These are phyloP conservation scores for Emiliania huxleyi DNA, from an alignment of 78 protist species.

Conservation along the genomic window DNA sequence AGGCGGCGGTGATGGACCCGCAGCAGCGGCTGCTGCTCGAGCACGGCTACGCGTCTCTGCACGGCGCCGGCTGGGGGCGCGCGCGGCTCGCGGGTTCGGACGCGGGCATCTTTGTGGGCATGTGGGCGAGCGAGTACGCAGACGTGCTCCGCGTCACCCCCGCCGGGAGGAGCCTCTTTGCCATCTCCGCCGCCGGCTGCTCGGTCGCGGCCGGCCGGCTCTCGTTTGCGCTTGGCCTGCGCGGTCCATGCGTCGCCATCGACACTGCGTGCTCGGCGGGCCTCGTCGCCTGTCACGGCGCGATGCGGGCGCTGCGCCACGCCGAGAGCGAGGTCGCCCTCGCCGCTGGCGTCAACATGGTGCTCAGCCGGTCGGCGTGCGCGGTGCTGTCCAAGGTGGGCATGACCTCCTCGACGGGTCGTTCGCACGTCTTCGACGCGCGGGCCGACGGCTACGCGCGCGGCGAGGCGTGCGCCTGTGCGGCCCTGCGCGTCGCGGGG, in stretches of 20 bases:
- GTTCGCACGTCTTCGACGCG: conserved; percentile 67
- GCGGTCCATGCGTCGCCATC: not conserved
- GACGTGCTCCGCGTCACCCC: not conserved
- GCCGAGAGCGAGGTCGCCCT: not conserved
- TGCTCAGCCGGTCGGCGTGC: not conserved
- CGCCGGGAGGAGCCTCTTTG: not conserved
- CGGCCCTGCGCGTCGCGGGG: conserved; percentile 59
- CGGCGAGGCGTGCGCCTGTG: conserved; percentile 74
- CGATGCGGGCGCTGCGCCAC: not conserved
- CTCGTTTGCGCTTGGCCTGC: not conserved
- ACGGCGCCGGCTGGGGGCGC: not conserved
- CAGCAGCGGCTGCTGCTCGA: conserved; percentile 29
- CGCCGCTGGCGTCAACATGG: not conserved
- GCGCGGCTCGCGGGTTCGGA: not conserved
- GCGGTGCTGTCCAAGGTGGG: conserved; percentile 33
- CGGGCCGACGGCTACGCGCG: conserved; percentile 83
- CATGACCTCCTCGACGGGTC: conserved; percentile 61
- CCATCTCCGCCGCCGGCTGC: not conserved
- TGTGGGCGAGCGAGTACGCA: not conserved
- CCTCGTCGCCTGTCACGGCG: not conserved
- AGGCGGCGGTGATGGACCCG: conserved; percentile 40
- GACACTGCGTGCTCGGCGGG: not conserved
- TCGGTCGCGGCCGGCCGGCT: not conserved
- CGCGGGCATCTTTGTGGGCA: not conserved
- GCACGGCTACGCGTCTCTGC: not conserved